Base-by-base conservation (phyloP, 2,329 filamentous ascomycete genomes). In the Colletotrichum destructivum region DNA sequence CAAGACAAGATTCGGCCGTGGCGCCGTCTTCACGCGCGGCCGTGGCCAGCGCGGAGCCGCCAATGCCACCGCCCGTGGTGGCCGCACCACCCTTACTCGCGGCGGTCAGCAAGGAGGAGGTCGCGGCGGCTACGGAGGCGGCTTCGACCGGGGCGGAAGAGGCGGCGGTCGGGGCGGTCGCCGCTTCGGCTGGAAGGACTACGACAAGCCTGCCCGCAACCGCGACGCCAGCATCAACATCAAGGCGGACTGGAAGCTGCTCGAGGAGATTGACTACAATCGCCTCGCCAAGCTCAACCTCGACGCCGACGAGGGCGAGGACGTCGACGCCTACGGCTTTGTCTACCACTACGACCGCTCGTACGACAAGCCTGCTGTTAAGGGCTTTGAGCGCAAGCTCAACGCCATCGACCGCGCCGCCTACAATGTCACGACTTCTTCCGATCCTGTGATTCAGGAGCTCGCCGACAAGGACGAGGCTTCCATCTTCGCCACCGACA, bases 251-350 rank as follows among this genome's bases (percentile, higher is more conserved):
- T 99, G 96, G 96, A 89, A 91, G 80, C 90, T 99, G 85, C 88
- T 98, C 78, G 96, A 99, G 86, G 96, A 99, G 88, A 98, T 99
- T 82, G 96, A 99, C 84, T 99, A 97, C 86, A 96, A 94, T 86
- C 93, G 96, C 76, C 90, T 99, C 77, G 89, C 90, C 77, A 99
- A 99, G 89, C 90, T 99, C 79, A 99, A 98, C 86, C 89, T 99
- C 73, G 96, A 98, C 78, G 92, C 95, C 18, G 94, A 96, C 76
- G 94, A 97, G 63, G 96, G 96, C 79, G 96, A 99, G 85, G 96
- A 99, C 80, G 85, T 99, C 73, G 96, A 98, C 77, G 92, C 90
- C 83, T 98, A 98, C 82, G 96, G 96, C 75, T 99, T 98, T 91
- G 89, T 99, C 67, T 96, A 98, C 91, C 94, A 96, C 89, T 99